Evolutionary conservation across 768 basidiomycete species (phyloP), one percentile per base, ranked within the genome.

Genomic region (Pulveroboletus sp.): DNA sequence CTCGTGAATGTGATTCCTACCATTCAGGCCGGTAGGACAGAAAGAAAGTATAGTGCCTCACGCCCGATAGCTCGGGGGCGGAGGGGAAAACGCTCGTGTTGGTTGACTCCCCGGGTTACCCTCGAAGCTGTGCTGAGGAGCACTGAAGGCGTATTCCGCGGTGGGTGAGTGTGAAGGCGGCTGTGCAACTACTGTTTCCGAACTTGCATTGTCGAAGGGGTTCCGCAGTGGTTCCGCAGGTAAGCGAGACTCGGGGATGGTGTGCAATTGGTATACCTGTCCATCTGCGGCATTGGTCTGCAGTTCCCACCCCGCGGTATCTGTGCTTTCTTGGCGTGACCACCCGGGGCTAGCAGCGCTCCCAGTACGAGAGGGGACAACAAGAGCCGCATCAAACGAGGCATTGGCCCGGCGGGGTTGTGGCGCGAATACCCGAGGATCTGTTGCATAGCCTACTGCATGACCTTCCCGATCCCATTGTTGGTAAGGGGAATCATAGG

Each of bases 391-490:
- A 13, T 62, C 50, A 36, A 67, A 50, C 3, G 60, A 24, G 31
- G 41, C 24, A 14, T 53, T 55, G 24, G 51, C 55, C 33, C 63
- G 58, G 47, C 68, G 71, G 17, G 82, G 81, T 46, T 76, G 71
- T 8, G 83, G 82, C 9, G 80, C 78, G 36, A 76, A 66, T 47
- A 83, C 63, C 31, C 56, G 70, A 21, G 74, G 74, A 46, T 78
- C 76, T 8, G 67, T 30, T 9, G 70, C 58, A 55, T 77, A 75
- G 18, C 80, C 79, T 7, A 79, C 57, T 10, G 81, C 80, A 44
- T 56, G 74, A 18, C 80, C 78, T 11, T 56, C 53, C n/a, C 56
- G 66, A 55, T 78, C 79, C 80, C 80, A 83, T 61, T 72, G 72
- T 59, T 81, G 80, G 56, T 72, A 67, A 11, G 62, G 52, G 24